Evolutionary conservation across 2,329 filamentous ascomycete species (phyloP).

Genomic region (Talaromyces sp.): DNA sequence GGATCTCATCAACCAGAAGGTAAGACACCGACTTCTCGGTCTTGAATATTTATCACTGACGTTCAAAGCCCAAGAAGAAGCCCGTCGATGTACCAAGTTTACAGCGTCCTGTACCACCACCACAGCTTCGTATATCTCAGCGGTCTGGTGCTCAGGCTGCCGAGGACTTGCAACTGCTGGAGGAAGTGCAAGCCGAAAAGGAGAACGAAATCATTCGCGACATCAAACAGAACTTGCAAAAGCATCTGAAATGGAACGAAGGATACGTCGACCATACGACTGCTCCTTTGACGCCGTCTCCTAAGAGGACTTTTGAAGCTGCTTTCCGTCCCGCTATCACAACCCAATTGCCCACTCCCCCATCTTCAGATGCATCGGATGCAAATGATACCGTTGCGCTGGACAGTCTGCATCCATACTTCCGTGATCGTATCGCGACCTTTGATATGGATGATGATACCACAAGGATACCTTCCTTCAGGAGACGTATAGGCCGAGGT

Average conservation of each 20-base stretch:
- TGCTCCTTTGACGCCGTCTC: conserved; percentile 75
- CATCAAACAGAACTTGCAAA: conserved; percentile 80
- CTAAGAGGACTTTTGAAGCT: conserved; percentile 59
- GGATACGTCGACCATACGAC: conserved; percentile 85
- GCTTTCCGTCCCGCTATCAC: conserved; percentile 67
- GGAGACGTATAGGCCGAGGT: conserved; percentile 78
- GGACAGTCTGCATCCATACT: conserved; percentile 34
- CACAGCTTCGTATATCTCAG: conserved; percentile 66
- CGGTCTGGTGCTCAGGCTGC: conserved; percentile 72
- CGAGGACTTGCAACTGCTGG: conserved; percentile 71
- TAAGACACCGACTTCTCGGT: conserved; percentile 45
- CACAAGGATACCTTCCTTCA: conserved; percentile 62
- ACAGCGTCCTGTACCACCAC: conserved; percentile 59
- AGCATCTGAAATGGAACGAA: conserved; percentile 88
- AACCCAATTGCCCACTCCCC: conserved; percentile 59
- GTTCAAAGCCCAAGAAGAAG: conserved; percentile 67
- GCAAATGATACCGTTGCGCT: conserved; percentile 34
- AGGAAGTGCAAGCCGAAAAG: conserved; percentile 75
- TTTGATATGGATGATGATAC: conserved; percentile 45
- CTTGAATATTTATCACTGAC: conserved; percentile 41
- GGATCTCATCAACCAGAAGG: conserved; percentile 91
- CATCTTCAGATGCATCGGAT: conserved; percentile 49
- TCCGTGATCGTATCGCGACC: conserved; percentile 39
- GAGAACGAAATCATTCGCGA: conserved; percentile 76
- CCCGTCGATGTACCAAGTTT: conserved; percentile 57